phyloP scores from a whole-genome alignment of 805 yeast species.

The Lipomyces japonicus region DNA sequence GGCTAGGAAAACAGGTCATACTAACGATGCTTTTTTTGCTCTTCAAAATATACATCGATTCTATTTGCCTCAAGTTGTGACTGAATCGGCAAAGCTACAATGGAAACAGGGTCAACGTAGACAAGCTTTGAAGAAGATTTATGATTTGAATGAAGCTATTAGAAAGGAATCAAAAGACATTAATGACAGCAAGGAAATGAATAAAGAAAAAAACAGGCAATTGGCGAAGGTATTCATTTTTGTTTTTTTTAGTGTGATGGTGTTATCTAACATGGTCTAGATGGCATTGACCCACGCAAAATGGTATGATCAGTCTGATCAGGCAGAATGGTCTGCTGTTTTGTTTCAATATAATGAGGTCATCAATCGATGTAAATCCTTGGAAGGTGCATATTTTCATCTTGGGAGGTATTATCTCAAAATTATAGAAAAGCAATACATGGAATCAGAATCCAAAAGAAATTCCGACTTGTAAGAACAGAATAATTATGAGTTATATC shows the following conservation, averaged over 20 bases:
- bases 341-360: conserved; percentile 65
- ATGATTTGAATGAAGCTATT: neutral
- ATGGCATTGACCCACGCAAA: conserved; percentile 75
- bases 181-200: neutral
- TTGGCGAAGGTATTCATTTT: too few species aligned
- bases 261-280: conserved; percentile 27
- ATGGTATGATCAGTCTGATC: conserved; percentile 86
- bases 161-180: neutral
- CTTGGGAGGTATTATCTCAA: conserved; percentile 77
- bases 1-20: conserved; percentile 62
- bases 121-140: conserved; percentile 54
- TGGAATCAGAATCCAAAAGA: conserved; percentile 36
- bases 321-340: conserved; percentile 70
- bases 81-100: conserved; percentile 74
- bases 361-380: conserved; percentile 49
- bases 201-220: too few species aligned
- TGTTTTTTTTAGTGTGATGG: too few species aligned
- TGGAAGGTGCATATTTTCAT: conserved; percentile 79
- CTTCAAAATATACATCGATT: conserved; percentile 50
- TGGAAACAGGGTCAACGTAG: conserved; percentile 90
- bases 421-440: conserved; percentile 62
- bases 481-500: neutral
- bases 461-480: conserved; percentile 16
- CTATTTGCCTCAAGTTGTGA: conserved; percentile 31
- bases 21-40: conserved; percentile 69